A percentile compares a stretch with the other conserved stretches of the same genome.
Evolutionary conservation across 1,139 yeast genomes (phyloP).

Genomic region (Pichia sp.): DNA sequence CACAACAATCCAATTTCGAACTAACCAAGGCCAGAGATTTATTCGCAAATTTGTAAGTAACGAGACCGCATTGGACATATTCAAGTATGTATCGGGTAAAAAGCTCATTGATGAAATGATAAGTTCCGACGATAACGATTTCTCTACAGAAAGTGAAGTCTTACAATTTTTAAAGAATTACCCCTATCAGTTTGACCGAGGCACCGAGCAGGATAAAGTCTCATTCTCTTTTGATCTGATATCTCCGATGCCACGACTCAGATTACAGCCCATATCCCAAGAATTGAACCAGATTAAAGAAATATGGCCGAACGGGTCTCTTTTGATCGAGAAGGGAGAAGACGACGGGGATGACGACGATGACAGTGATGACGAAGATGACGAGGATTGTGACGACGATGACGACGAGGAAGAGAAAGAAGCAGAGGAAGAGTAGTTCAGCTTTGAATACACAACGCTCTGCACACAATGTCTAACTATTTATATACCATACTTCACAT

Average conservation of each 20-base stretch:
- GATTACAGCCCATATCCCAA: slow-evolving; percentile 33
- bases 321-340: slow-evolving; percentile 45
- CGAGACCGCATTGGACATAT: slow-evolving; percentile 55
- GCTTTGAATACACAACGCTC: not conserved
- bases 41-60: slow-evolving; percentile 49
- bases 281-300: slow-evolving; percentile 41
- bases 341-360: slow-evolving; percentile 34
- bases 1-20: slow-evolving; percentile 43
- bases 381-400: slow-evolving; percentile 18
- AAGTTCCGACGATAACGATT: not conserved
- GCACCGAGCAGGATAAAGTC: not conserved
- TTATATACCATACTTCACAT: not conserved
- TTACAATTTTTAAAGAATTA: slow-evolving; percentile 13
- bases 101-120: slow-evolving; percentile 25
- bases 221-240: slow-evolving; percentile 45
- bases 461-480: not conserved
- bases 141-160: slow-evolving; percentile 17
- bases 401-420: slow-evolving; percentile 14
- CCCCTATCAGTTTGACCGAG: not conserved
- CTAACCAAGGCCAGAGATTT: slow-evolving; percentile 58
- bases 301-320: slow-evolving; percentile 61
- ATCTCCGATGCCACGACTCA: slow-evolving; percentile 57
- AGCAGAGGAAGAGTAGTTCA: not conserved
- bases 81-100: slow-evolving; percentile 56
- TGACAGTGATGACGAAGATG: slow-evolving; percentile 17